Evolutionary conservation across 768 basidiomycete genomes (phyloP), one percentile per base, ranked within the genome.

Genomic region (Rubroboletus pulcherrimus): DNA sequence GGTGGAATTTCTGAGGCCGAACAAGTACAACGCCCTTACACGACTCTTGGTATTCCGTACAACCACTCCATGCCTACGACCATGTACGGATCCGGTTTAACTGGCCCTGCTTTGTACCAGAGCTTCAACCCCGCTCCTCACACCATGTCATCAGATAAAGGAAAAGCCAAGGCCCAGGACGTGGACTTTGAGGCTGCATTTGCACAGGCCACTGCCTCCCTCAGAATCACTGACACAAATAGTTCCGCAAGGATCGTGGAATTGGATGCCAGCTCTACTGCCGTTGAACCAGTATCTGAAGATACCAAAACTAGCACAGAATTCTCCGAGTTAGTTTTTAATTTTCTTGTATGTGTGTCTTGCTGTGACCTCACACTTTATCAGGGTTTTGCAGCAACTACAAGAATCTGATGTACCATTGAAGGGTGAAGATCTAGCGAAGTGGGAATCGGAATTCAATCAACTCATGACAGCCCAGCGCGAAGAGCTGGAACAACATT

Each of bases 111-210:
- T 17, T 70, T 76, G 66, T 71, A 72, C 49, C 75, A 76, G 54
- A 40, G 44, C 33, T 59, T 67, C 56, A 67, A 63, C 49, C 58
- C 64, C 49, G 49, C 65, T 48, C 53, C 56, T 59, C 61, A 63
- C 33, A 43, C 62, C 56, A 42, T 63, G 51, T 53, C 63, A 50
- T 58, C 58, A 24, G 66, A 73, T 48, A 83, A 85, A 63, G 89
- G 85, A 14, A 98, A 96, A 68, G 91, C 88, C 2, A 94, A 92
- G 67, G 82, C 77, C 17, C 78, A 81, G 53, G 87, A 91, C 50
- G 82, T 81, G 5, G 91, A 91, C 69, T 91, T 92, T 54, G 91
- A 93, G 61, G 86, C 86, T n/a, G 91, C 90, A 10, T 92, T 93
- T 71, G 86, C 84, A 11, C 81, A 87, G 62, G 75, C 80, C 3